Evolutionary conservation across 257 asterid species (phyloP).

Genomic region (Solanum lycopersicoides): DNA sequence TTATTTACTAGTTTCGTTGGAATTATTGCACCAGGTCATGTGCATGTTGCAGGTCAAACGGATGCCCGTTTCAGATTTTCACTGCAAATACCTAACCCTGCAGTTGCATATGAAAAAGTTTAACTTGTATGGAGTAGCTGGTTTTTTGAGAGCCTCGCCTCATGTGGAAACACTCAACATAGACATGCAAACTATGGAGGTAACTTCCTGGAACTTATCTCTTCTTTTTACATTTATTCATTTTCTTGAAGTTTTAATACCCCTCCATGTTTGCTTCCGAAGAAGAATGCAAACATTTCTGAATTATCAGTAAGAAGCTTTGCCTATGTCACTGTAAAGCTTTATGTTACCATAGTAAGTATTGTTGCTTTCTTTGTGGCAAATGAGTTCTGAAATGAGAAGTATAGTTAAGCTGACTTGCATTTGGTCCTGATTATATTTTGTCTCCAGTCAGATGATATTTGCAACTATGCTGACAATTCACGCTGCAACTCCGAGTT

Average conservation of each 20-base stretch:
- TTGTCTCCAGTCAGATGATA: background rate
- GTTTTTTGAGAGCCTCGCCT: background rate
- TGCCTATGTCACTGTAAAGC: background rate
- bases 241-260: background rate
- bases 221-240: background rate
- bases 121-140: background rate
- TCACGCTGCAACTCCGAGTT: background rate
- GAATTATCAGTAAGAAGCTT: background rate
- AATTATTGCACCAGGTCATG: background rate
- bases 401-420: too few species aligned
- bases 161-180: background rate
- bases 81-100: background rate
- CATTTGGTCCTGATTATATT: too few species aligned
- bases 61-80: background rate
- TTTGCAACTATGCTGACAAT: too few species aligned
- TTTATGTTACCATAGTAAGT: background rate
- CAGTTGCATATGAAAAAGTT: background rate
- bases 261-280: background rate
- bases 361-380: background rate
- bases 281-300: background rate
- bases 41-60: background rate
- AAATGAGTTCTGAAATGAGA: background rate
- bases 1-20: background rate
- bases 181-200: background rate
- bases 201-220: background rate